These are phyloP conservation scores for Aspergillus cejpii DNA, from an alignment of 2,329 filamentous ascomycete species.

Conservation along the genomic window DNA sequence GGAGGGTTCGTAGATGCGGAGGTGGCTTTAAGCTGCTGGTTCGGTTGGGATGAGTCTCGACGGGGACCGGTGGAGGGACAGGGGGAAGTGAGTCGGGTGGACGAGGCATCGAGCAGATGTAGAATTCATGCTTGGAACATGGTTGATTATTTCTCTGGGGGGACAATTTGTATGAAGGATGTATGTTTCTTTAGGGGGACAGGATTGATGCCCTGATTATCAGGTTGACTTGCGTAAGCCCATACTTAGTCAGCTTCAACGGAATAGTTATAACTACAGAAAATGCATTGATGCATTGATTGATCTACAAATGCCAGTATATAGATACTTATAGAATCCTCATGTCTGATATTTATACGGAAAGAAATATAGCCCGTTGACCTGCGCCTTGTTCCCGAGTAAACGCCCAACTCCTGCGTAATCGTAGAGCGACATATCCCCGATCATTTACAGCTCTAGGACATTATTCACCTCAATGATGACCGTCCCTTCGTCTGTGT, in stretches of 20 bases:
- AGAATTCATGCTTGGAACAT: slow-evolving; percentile 27
- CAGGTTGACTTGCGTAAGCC: not conserved
- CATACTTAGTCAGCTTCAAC: not conserved
- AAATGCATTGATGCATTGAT: not conserved
- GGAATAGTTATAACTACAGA: not conserved
- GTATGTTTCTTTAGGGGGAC: not conserved
- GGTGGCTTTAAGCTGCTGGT: slow-evolving; percentile 32
- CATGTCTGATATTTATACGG: too few relatives aligned
- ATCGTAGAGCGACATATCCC: too few relatives aligned
- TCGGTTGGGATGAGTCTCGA: slow-evolving; percentile 44
- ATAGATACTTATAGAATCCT: not conserved
- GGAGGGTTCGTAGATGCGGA: slow-evolving; percentile 36
- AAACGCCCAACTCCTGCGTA: not conserved
- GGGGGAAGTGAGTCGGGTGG: slow-evolving; percentile 31
- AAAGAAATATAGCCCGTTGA: too few relatives aligned
- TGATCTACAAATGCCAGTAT: not conserved
- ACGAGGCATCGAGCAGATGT: slow-evolving; percentile 29
- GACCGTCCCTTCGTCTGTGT: not conserved
- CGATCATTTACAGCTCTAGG: not conserved
- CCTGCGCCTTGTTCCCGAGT: too few relatives aligned
- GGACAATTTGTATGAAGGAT: slow-evolving; percentile 1
- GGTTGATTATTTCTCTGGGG: slow-evolving; percentile 10
- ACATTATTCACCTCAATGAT: slow-evolving; percentile 12
- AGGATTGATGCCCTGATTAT: not conserved
- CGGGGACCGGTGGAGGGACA: slow-evolving; percentile 41